Percentiles rank a stretch among this genome's conserved stretches.
phyloP scores from a whole-genome alignment of 768 basidiomycete species.

The Porpolomopsis calyptriformis region DNA sequence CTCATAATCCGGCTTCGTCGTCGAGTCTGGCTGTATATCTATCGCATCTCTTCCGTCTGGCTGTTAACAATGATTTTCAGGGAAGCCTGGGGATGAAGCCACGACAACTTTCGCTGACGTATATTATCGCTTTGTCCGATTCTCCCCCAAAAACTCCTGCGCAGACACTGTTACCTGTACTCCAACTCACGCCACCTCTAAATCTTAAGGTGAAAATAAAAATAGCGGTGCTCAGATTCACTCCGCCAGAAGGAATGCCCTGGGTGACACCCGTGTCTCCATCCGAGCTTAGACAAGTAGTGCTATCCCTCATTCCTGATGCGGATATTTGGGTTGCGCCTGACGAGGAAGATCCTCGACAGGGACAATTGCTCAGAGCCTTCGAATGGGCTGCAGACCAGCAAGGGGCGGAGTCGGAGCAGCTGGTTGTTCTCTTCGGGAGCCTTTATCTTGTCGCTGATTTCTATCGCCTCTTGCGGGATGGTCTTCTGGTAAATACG shows the following conservation, averaged over 20 bases:
- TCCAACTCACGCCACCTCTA: slow-evolving; percentile 30
- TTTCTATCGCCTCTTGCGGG: slow-evolving; percentile 54
- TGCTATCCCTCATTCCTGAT: slow-evolving; percentile 32
- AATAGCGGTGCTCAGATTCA: slow-evolving; percentile 53
- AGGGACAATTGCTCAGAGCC: slow-evolving; percentile 20
- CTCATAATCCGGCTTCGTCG: slow-evolving; percentile 83
- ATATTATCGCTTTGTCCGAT: slow-evolving; percentile 72
- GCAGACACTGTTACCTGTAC: slow-evolving; percentile 60
- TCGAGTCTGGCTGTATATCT: slow-evolving; percentile 58
- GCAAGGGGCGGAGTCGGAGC: slow-evolving; percentile 21
- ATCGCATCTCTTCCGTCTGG: slow-evolving; percentile 22
- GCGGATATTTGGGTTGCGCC: slow-evolving; percentile 36
- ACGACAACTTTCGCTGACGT: slow-evolving; percentile 39
- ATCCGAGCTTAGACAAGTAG: slow-evolving; percentile 36
- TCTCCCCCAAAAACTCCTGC: slow-evolving; percentile 77
- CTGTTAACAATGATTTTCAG: slow-evolving; percentile 2
- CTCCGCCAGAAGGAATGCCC: slow-evolving; percentile 83
- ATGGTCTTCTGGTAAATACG: background rate
- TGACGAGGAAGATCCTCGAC: slow-evolving; percentile 13
- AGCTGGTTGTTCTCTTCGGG: slow-evolving; percentile 70
- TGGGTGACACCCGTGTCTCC: slow-evolving; percentile 70
- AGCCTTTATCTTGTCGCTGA: slow-evolving; percentile 94
- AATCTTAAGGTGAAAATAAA: slow-evolving; percentile 25
- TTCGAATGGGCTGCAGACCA: slow-evolving; percentile 45
- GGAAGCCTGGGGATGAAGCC: slow-evolving; percentile 8